phyloP scores from a whole-genome alignment of 345 rosid species.

The Hypericum perforatum region DNA sequence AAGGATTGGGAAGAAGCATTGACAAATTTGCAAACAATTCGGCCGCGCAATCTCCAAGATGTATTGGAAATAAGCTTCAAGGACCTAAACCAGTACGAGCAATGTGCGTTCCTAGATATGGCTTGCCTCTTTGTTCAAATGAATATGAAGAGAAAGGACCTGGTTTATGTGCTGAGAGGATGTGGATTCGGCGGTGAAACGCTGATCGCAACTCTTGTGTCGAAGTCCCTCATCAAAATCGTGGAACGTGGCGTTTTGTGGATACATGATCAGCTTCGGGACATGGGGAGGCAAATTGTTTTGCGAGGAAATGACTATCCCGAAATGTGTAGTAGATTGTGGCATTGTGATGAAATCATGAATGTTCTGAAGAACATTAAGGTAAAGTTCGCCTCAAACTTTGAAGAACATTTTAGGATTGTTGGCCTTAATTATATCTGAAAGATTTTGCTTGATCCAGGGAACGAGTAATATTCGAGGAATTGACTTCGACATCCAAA shows the following conservation, averaged over 20 bases:
- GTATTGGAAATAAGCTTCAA: slow-evolving; percentile 47
- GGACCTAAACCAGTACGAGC: slow-evolving; percentile 32
- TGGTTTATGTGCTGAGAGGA: slow-evolving; percentile 40
- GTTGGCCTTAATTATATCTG: no score
- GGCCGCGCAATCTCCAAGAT: slow-evolving; percentile 27
- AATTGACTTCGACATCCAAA: slow-evolving; percentile 29
- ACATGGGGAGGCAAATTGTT: slow-evolving; percentile 68
- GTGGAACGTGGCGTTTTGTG: slow-evolving; percentile 19
- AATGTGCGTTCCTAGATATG: slow-evolving; percentile 53
- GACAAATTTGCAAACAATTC: slow-evolving; percentile 24
- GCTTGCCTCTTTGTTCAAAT: slow-evolving; percentile 50
- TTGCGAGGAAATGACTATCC: slow-evolving; percentile 19
- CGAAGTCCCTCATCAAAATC: slow-evolving; percentile 50
- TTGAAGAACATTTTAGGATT: no score
- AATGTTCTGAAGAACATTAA: slow-evolving; percentile 24
- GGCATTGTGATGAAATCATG: slow-evolving; percentile 47
- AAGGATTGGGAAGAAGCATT: slow-evolving; percentile 46
- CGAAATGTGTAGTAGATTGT: slow-evolving; percentile 48
- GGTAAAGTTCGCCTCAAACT: slow-evolving; percentile 28
- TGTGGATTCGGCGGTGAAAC: slow-evolving; percentile 46
- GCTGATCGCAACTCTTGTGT: slow-evolving; percentile 32
- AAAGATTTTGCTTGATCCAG: no score
- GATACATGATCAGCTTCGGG: slow-evolving; percentile 74
- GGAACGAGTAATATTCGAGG: slow-evolving; percentile 39
- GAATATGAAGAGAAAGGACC: slow-evolving; percentile 34